phyloP scores from a whole-genome alignment of 164 flowering plant genomes.

The Tinospora cordifolia region DNA sequence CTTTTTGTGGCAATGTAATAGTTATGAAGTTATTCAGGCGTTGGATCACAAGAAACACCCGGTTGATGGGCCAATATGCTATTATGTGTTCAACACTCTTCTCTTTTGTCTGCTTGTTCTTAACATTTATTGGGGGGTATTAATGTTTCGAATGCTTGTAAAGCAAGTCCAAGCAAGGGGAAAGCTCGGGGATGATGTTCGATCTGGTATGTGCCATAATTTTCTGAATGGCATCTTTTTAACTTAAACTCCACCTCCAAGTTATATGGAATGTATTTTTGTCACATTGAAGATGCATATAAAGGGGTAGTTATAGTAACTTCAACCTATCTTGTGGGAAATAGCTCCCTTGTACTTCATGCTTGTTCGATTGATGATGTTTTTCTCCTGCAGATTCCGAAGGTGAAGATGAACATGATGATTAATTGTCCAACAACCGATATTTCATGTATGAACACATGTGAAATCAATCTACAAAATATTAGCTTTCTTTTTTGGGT shows the following conservation, averaged over 20 bases:
- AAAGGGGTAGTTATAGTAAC: no score
- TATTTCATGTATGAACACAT: not conserved
- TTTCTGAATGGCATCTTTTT: not conserved
- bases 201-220: conserved; percentile 59
- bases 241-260: not conserved
- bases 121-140: conserved; percentile 83
- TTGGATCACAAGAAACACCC: conserved; percentile 56
- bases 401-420: conserved; percentile 7
- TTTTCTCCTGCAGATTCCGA: conserved; percentile 10
- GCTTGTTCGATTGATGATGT: not conserved
- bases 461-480: not conserved
- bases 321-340: not conserved
- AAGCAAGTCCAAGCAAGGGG: conserved; percentile 85
- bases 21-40: conserved; percentile 63
- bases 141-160: conserved; percentile 87
- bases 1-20: conserved; percentile 11
- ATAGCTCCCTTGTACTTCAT: no score
- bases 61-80: conserved; percentile 68
- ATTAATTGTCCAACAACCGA: not conserved
- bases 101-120: conserved; percentile 73
- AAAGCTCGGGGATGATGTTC: conserved; percentile 74
- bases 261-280: not conserved
- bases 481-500: not conserved
- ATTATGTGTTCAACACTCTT: conserved; percentile 76
- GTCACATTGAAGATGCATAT: not conserved